A percentile compares a stretch with the other conserved stretches of the same genome.
phyloP scores from a whole-genome alignment of 768 basidiomycete species.

The Tulasnella sp. region DNA sequence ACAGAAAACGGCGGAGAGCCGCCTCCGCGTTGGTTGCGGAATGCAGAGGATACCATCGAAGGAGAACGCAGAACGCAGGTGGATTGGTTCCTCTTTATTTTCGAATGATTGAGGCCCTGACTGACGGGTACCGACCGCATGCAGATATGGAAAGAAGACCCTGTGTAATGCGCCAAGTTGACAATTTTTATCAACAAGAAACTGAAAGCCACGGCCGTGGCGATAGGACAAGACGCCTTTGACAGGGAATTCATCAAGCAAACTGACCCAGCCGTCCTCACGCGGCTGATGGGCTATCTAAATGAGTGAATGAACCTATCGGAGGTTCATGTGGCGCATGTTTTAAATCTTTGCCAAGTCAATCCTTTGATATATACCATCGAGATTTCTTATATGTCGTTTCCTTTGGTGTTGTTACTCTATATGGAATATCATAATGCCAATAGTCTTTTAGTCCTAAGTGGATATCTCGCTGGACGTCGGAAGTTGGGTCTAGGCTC shows the following conservation, averaged over 20 bases:
- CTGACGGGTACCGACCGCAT: no score
- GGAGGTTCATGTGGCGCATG: no score
- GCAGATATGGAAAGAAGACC: constrained; percentile 62
- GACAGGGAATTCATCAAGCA: constrained; percentile 48
- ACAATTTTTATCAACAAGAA: constrained; percentile 46
- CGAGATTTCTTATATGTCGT: no score
- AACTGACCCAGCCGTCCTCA: constrained; percentile 62
- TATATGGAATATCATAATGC: no score
- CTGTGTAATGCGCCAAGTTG: constrained; percentile 57
- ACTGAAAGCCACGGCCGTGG: constrained; percentile 51
- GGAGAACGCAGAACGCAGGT: constrained; percentile 67
- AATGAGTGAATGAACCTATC: background rate
- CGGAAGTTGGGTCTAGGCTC: no score
- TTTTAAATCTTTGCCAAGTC: no score
- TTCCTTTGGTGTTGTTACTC: no score
- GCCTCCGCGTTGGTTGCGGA: constrained; percentile 47
- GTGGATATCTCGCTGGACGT: no score
- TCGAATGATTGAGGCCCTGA: no score
- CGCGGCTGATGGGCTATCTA: constrained; percentile 33
- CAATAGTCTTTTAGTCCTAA: no score
- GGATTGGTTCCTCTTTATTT: no score
- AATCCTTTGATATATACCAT: no score
- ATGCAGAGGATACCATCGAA: constrained; percentile 60
- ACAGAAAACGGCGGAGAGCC: constrained; percentile 43
- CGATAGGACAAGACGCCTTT: constrained; percentile 46